Evolutionary conservation across 2,329 filamentous ascomycete genomes (phyloP), one percentile per base, ranked within the genome.

Genomic region (Fusarium foetens): DNA sequence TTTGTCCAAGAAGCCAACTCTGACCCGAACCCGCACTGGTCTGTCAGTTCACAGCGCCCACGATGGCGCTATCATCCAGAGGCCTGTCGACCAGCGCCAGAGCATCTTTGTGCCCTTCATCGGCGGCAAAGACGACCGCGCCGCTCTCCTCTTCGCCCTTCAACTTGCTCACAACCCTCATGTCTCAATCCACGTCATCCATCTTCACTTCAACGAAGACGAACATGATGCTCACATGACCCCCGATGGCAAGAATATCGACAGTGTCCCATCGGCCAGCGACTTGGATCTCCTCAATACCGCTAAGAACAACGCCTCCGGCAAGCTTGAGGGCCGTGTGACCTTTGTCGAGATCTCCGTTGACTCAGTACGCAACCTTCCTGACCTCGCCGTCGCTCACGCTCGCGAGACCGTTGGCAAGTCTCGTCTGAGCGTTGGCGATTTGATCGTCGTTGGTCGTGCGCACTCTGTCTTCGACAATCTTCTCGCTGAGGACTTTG

Each of bases 21-120:
- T 68, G 82, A 86, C 36, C 83, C 64, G 75, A 23, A 63, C 65
- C 12, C 64, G 66, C 17, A 77, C 74, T 6, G 76, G 74, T 6
- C 31, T 77, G 6, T 77, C 76, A 1, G 39, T 77, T 0, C 73
- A 77, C n/a, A 77, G 76, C 36, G 31, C 85, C n/a, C 89, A 92
- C 58, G 82, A 88, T 16, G 83, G 87, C 0, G 82, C 87, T 25
- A 83, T 87, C 2, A 89, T 77, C 6, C 68, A 58, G 19, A 57
- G 92, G 1, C 86, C 91, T 9, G 84, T 86, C 10, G 89, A 93
- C 76, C 91, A 90, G 68, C 90, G 89, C 39, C 94, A 97, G 78
- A 94, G 95, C 79, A 87, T 98, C 72, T 95, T 97, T 79, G 86
- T 97, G 59, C 92, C 95, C 1, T 98, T 94, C 82, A 91, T 97